A percentile compares a stretch with the other conserved stretches of the same genome.
Conservation (phyloP, 2,329 filamentous ascomycete genomes). For the Akanthomyces muscarius region DNA sequence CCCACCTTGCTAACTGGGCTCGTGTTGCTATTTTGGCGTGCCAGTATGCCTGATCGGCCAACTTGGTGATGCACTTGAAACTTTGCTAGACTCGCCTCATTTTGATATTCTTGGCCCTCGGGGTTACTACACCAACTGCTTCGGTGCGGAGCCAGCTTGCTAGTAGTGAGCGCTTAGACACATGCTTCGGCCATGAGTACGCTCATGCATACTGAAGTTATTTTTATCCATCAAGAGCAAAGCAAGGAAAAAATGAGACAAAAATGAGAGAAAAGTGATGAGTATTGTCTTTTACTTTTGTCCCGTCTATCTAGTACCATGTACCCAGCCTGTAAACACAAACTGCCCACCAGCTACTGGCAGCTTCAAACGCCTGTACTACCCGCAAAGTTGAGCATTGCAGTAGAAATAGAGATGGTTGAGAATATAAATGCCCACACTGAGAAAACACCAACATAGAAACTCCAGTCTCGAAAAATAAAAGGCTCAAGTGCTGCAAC, state of each 20-base stretch:
- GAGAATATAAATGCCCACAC: background rate
- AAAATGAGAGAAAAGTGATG: background rate
- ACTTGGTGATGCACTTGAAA: background rate
- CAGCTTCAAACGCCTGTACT: background rate
- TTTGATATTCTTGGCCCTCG: background rate
- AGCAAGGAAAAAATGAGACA: no score
- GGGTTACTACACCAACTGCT: background rate
- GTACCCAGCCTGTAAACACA: background rate
- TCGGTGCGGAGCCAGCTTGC: background rate
- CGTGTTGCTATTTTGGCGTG: background rate
- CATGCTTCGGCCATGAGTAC: background rate
- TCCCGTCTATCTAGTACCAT: background rate
- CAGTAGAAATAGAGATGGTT: background rate
- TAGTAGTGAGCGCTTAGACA: background rate
- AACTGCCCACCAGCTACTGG: background rate
- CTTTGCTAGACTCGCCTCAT: background rate
- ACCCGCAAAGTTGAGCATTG: background rate
- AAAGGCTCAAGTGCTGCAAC: background rate
- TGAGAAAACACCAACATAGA: background rate
- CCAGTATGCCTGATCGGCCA: constrained; percentile 1
- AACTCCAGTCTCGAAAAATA: background rate
- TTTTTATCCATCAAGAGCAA: background rate
- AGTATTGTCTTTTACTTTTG: background rate
- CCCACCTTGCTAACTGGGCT: background rate
- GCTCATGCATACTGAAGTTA: background rate